phyloP scores from a whole-genome alignment of 768 basidiomycete genomes.

The Agaricus blazei region DNA sequence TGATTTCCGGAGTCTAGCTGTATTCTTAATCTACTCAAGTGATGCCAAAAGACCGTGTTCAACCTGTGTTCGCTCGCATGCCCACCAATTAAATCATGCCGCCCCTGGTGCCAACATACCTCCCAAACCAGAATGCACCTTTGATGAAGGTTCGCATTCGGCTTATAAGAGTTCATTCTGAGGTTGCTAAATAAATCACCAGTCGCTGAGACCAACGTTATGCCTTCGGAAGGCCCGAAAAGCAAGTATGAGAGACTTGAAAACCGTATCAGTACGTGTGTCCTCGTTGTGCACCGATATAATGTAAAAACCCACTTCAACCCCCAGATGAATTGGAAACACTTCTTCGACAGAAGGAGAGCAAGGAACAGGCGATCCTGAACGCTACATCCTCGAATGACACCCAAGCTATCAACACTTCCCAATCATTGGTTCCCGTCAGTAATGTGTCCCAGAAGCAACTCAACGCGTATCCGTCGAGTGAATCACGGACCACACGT shows the following conservation, averaged over 20 bases:
- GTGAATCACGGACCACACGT: conserved; percentile 11
- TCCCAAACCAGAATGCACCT: conserved; percentile 65
- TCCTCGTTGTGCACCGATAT: neutral
- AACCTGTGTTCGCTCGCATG: conserved; percentile 72
- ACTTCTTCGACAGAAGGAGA: conserved; percentile 56
- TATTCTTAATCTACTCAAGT: conserved; percentile 27
- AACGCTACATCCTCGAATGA: neutral
- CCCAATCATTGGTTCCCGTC: neutral
- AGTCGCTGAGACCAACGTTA: conserved; percentile 36
- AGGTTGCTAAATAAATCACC: neutral
- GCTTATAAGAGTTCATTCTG: neutral
- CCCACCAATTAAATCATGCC: conserved; percentile 61
- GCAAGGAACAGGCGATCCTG: neutral
- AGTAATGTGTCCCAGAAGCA: neutral
- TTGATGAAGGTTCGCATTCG: conserved; percentile 44
- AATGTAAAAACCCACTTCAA: neutral
- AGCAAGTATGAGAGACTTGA: conserved; percentile 62
- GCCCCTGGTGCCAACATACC: conserved; percentile 51
- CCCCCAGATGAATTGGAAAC: conserved; percentile 60
- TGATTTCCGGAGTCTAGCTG: neutral
- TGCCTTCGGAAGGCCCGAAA: conserved; percentile 46
- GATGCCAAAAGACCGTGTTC: conserved; percentile 76
- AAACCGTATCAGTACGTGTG: conserved; percentile 56
- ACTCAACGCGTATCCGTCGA: neutral
- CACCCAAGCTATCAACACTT: neutral